These are phyloP conservation scores for Mikania micrantha DNA, from an alignment of 129 eudicot genomes.

Conservation along the genomic window DNA sequence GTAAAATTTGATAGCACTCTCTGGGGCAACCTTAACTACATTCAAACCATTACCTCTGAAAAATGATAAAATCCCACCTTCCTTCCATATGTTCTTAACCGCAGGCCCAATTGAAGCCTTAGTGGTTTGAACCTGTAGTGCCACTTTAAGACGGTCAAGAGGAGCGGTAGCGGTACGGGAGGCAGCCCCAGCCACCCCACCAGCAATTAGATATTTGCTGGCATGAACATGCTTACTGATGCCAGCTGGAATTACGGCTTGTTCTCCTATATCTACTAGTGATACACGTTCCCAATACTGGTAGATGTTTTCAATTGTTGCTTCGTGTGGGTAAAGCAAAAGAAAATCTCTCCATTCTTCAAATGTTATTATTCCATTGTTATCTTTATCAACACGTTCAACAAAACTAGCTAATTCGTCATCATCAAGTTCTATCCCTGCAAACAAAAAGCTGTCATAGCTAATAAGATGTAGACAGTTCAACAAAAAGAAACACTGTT, in stretches of 20 bases:
- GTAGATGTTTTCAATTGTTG: slow-evolving; percentile 83
- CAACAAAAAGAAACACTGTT: slow-evolving; percentile 2
- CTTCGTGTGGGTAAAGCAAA: slow-evolving; percentile 91
- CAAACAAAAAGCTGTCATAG: slow-evolving; percentile 62
- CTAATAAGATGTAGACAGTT: slow-evolving; percentile 76
- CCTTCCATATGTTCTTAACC: slow-evolving; percentile 57
- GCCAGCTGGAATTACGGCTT: slow-evolving; percentile 87
- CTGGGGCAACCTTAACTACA: slow-evolving; percentile 93
- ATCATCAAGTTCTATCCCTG: slow-evolving; percentile 91
- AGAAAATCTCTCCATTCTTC: slow-evolving; percentile 99
- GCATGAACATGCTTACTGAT: slow-evolving; percentile 85
- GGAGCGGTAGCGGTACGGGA: slow-evolving; percentile 97
- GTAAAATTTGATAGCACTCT: slow-evolving; percentile 92
- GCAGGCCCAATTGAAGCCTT: slow-evolving; percentile 61
- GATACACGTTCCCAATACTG: slow-evolving; percentile 89
- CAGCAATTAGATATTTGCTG: slow-evolving; percentile 78
- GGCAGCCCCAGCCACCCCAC: slow-evolving; percentile 96
- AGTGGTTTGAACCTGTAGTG: slow-evolving; percentile 75
- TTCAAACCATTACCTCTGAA: slow-evolving; percentile 90
- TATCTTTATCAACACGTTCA: slow-evolving; percentile 92
- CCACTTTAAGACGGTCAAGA: slow-evolving; percentile 88
- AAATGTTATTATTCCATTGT: slow-evolving; percentile 87
- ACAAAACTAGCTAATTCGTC: slow-evolving; percentile 90
- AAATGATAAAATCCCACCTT: slow-evolving; percentile 65
- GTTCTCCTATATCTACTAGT: slow-evolving; percentile 95